phyloP scores from a whole-genome alignment of 1,139 yeast genomes.

The Yamadazyma epiphylla region DNA sequence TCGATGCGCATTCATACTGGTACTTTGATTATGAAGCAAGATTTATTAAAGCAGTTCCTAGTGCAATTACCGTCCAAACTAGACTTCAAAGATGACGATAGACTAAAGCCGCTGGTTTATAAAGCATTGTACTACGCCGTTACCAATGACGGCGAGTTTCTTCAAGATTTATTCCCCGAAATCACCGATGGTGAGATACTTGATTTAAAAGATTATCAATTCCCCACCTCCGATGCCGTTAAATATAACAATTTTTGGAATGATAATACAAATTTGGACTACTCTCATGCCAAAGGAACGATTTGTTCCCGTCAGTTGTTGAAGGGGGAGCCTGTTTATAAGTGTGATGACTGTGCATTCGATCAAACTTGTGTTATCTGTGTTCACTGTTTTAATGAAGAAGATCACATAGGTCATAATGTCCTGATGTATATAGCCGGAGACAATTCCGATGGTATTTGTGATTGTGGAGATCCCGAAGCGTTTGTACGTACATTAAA shows the following conservation, averaged over 20 bases:
- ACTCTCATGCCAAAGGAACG: conserved; percentile 28
- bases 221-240: not conserved
- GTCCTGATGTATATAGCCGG: conserved; percentile 50
- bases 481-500: conserved; percentile 62
- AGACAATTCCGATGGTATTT: conserved; percentile 56
- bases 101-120: conserved; percentile 17
- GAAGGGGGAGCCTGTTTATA: conserved; percentile 59
- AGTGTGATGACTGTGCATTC: conserved; percentile 63
- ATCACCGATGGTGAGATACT: conserved; percentile 16
- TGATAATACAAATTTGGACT: too few species aligned
- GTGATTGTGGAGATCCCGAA: conserved; percentile 91
- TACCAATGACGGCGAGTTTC: conserved; percentile 26
- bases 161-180: conserved; percentile 24
- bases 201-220: conserved; percentile 11
- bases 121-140: conserved; percentile 29
- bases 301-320: conserved; percentile 63
- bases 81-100: conserved; percentile 12
- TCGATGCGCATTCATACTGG: not conserved
- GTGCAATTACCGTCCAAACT: conserved; percentile 24
- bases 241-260: conserved; percentile 8
- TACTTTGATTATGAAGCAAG: conserved; percentile 12
- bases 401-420: conserved; percentile 63
- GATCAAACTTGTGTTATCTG: conserved; percentile 78
- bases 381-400: conserved; percentile 61
- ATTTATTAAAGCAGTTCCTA: conserved; percentile 22